phyloP scores from a whole-genome alignment of 1,284 basidiomycete genomes.

The Ustanciosporium gigantosporum region DNA sequence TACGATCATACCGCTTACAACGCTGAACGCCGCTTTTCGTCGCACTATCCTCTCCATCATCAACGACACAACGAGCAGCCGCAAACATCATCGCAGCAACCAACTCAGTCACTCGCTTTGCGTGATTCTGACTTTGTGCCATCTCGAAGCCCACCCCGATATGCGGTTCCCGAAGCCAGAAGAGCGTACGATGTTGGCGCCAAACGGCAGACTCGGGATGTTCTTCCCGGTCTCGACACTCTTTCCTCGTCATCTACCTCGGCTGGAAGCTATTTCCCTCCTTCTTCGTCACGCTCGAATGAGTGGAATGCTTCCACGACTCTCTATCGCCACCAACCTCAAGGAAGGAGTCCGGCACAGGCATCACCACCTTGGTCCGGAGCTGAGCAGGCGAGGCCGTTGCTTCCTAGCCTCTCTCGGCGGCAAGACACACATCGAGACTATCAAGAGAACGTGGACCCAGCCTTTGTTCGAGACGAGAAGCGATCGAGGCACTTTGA shows the following conservation, averaged over 20 bases:
- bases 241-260: neutral
- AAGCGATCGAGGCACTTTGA: neutral
- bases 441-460: neutral
- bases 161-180: neutral
- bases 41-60: neutral
- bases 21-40: neutral
- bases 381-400: slow-evolving; percentile 1
- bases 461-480: neutral
- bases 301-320: neutral
- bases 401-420: slow-evolving; percentile 18
- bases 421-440: neutral
- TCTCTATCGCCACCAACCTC: neutral
- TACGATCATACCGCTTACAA: slow-evolving; percentile 2
- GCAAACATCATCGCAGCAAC: neutral
- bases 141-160: neutral
- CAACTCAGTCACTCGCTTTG: neutral
- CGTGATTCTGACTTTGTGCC: no score
- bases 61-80: no score
- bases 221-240: neutral
- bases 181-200: neutral
- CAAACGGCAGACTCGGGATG: neutral
- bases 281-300: neutral
- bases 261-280: neutral
- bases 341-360: neutral
- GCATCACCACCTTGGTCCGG: neutral